Evolutionary conservation across 768 basidiomycete species (phyloP).

Genomic region (Termitomyces sp.): DNA sequence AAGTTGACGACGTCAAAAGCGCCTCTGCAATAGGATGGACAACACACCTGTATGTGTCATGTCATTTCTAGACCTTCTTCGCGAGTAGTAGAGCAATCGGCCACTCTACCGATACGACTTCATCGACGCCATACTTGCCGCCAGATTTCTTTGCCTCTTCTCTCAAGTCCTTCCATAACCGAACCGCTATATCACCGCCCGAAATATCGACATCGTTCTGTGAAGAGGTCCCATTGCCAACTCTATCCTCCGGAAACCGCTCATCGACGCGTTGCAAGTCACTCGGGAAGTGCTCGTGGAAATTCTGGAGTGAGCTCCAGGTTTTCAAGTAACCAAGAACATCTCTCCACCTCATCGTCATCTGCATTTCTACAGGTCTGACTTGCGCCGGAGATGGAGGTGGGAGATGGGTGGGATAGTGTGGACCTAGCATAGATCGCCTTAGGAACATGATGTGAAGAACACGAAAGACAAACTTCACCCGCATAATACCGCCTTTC

Average conservation of each 20-base stretch:
- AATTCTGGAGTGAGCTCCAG: slow-evolving; percentile 65
- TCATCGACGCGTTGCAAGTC: slow-evolving; percentile 35
- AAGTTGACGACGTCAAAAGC: not conserved
- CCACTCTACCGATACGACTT: slow-evolving; percentile 43
- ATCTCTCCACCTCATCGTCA: slow-evolving; percentile 58
- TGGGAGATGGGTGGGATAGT: slow-evolving; percentile 10
- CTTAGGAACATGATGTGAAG: not conserved
- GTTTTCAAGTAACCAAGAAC: slow-evolving; percentile 67
- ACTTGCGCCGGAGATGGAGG: slow-evolving; percentile 17
- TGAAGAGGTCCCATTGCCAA: not conserved
- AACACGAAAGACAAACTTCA: slow-evolving; percentile 11
- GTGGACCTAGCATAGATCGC: slow-evolving; percentile 2
- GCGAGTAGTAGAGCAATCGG: slow-evolving; percentile 40
- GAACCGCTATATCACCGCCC: slow-evolving; percentile 59
- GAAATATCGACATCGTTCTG: slow-evolving; percentile 18
- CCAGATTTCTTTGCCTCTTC: slow-evolving; percentile 27
- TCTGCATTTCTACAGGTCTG: slow-evolving; percentile 48
- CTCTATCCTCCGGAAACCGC: slow-evolving; percentile 29
- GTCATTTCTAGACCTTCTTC: slow-evolving; percentile 13
- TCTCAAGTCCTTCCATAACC: slow-evolving; percentile 55
- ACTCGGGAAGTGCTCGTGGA: slow-evolving; percentile 54
- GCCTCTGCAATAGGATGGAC: not conserved
- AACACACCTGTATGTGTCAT: not conserved
- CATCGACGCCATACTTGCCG: slow-evolving; percentile 28
- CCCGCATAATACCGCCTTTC: slow-evolving; percentile 58